A percentile compares a stretch with the other conserved stretches of the same genome.
Conservation (phyloP, 805 yeast species). For the Candida morakotiae region DNA sequence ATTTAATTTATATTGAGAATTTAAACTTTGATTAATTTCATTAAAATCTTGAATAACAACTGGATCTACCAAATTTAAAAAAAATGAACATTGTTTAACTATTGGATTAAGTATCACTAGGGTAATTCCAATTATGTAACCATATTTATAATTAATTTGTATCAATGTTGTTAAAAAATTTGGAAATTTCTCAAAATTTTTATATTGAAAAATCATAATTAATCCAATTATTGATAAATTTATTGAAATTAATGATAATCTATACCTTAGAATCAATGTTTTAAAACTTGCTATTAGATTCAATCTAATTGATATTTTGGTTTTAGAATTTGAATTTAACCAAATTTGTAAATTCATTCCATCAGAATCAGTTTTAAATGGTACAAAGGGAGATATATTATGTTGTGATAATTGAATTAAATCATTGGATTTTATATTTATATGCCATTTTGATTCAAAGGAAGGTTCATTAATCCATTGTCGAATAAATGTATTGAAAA, state of each 20-base stretch:
- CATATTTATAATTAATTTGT: constrained; percentile 14
- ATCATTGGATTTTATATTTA: constrained; percentile 34
- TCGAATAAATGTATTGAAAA: constrained; percentile 60
- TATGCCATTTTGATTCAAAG: constrained; percentile 79
- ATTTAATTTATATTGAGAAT: constrained; percentile 38
- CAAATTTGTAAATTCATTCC: constrained; percentile 45
- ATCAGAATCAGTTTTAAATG: constrained; percentile 36
- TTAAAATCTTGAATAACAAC: constrained; percentile 44
- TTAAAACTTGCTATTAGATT: constrained; percentile 61
- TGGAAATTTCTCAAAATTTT: constrained; percentile 33
- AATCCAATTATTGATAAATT: constrained; percentile 59
- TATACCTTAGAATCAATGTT: constrained; percentile 67
- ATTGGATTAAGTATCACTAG: constrained; percentile 38
- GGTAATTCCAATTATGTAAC: constrained; percentile 16
- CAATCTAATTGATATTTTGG: constrained; percentile 36
- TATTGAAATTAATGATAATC: constrained; percentile 68
- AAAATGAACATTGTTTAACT: constrained; percentile 32
- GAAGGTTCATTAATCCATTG: constrained; percentile 63
- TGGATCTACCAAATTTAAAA: constrained; percentile 50
- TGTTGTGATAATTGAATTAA: constrained; percentile 31
- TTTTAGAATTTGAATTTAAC: constrained; percentile 35
- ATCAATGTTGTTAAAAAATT: constrained; percentile 36
- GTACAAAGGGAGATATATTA: constrained; percentile 68
- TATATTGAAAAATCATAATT: constrained; percentile 54
- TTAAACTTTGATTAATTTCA: constrained; percentile 37